Percentiles rank a stretch among this genome's conserved stretches.
Evolutionary conservation across 1,284 basidiomycete genomes (phyloP).

Genomic region (Coniferiporia sulphurascens): DNA sequence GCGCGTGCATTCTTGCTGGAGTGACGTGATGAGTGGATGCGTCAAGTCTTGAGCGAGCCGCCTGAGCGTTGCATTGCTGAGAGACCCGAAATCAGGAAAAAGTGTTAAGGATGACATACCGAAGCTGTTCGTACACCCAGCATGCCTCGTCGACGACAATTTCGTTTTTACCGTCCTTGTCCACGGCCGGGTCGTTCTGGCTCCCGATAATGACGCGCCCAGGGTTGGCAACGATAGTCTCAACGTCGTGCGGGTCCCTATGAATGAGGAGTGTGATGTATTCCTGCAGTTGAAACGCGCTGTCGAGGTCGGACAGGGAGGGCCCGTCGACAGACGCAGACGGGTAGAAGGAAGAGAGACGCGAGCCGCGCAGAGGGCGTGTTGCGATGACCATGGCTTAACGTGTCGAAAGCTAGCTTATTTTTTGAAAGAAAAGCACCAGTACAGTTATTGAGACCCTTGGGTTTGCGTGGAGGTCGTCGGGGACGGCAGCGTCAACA

Average conservation of each 20-base stretch:
- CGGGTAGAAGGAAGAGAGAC: constrained; percentile 75
- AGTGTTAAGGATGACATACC: constrained; percentile 41
- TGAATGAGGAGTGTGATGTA: constrained; percentile 88
- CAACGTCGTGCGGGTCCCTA: constrained; percentile 83
- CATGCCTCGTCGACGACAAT: constrained; percentile 72
- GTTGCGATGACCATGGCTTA: constrained; percentile 5
- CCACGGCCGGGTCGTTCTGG: constrained; percentile 36
- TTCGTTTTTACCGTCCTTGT: constrained; percentile 43
- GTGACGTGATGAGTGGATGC: constrained; percentile 81
- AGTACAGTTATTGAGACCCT: background rate
- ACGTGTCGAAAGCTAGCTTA: no score
- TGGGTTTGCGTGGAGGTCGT: background rate
- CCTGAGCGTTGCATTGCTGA: constrained; percentile 37
- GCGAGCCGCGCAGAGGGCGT: constrained; percentile 64
- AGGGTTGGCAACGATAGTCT: constrained; percentile 76
- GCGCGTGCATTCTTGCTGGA: constrained; percentile 83
- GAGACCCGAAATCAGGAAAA: background rate
- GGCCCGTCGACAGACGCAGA: constrained; percentile 50
- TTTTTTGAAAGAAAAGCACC: background rate
- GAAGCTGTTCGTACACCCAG: constrained; percentile 94
- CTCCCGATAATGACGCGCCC: constrained; percentile 35
- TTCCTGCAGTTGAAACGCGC: constrained; percentile 92
- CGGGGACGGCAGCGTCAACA: background rate
- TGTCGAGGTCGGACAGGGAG: constrained; percentile 69
- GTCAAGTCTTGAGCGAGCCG: constrained; percentile 91